Evolutionary conservation across 1,284 basidiomycete species (phyloP), one percentile per base, ranked within the genome.

Genomic region (Tilletia horrida): DNA sequence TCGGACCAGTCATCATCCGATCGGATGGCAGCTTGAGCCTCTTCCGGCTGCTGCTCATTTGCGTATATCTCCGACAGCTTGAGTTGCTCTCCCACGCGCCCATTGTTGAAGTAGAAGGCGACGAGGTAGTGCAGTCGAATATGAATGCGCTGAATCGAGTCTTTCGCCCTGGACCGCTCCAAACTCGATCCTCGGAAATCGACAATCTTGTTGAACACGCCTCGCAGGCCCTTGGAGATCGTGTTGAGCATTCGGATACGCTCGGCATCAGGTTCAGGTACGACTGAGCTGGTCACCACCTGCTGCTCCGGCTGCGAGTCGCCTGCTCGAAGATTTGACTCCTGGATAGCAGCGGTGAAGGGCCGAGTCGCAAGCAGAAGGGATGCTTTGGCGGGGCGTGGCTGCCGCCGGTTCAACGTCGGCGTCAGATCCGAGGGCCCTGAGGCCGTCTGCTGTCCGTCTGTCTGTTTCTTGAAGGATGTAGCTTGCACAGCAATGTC

Each of bases 21-120:
- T 44, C 9, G 9, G 43, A 44, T 44, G 43, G 43, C 43, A 40
- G 11, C 35, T 11, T 40, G 35, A 11, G 35, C 35, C 35, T 40
- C 35, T 11, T 40, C 35, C 4, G 35, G 35, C 35, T 4, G 35
- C 35, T 40, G 35, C 35, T 59, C 29, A 16, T 59, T 35, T 6
- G 16, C 55, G 29, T 59, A 59, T 31, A 59, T 59, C 55, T 59
- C 55, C 1, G 55, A 40, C 23, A 59, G 27, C 55, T 59, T 59
- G 29, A 59, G 29, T 14, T 59, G 25, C 14, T 59, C 31, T 7
- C 55, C 31, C 4, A 31, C 31, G 2, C 55, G 25, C 13, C 55
- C 55, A n/a, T 35, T 40, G 3, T 25, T 29, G 35, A 59, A 59
- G 55, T 59, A 59, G 55, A 59, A 59, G 14, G 55, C 16, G 25